A percentile compares a stretch with the other conserved stretches of the same genome.
Evolutionary conservation across 768 basidiomycete species (phyloP).

Genomic region (Boletus tomentosulus): DNA sequence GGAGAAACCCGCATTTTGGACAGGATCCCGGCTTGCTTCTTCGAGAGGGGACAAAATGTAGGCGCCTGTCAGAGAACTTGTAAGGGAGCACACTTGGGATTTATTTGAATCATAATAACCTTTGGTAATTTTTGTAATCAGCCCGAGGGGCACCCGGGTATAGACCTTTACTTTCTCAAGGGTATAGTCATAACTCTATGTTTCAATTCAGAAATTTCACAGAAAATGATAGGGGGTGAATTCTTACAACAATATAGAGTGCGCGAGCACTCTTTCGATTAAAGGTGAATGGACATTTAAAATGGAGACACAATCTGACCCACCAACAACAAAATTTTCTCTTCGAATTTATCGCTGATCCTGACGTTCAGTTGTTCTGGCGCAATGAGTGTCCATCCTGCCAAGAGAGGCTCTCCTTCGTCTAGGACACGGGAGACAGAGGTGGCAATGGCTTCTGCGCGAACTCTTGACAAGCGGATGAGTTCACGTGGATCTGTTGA

Average conservation of each 20-base stretch:
- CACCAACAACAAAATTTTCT: slow-evolving; percentile 88
- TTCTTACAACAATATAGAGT: slow-evolving; percentile 72
- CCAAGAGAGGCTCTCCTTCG: slow-evolving; percentile 72
- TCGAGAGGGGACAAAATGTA: slow-evolving; percentile 94
- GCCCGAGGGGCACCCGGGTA: slow-evolving; percentile 83
- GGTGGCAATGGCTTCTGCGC: slow-evolving; percentile 90
- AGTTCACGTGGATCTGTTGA: slow-evolving; percentile 91
- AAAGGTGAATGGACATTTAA: not conserved
- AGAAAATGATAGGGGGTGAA: not conserved
- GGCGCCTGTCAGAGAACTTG: slow-evolving; percentile 51
- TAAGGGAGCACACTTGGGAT: not conserved
- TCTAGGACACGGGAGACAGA: slow-evolving; percentile 71
- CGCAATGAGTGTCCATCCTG: slow-evolving; percentile 90
- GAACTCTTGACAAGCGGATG: slow-evolving; percentile 81
- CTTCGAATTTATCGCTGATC: slow-evolving; percentile 81
- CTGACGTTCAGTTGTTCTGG: slow-evolving; percentile 73
- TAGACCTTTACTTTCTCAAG: slow-evolving; percentile 89
- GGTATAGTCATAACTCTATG: slow-evolving; percentile 87
- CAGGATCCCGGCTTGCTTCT: slow-evolving; percentile 82
- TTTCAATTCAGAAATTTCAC: slow-evolving; percentile 5
- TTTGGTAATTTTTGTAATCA: slow-evolving; percentile 73
- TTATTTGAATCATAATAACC: slow-evolving; percentile 40
- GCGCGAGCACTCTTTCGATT: slow-evolving; percentile 39
- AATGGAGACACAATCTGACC: slow-evolving; percentile 27
- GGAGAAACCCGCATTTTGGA: slow-evolving; percentile 86